Percentiles rank a stretch among this genome's conserved stretches.
Evolutionary conservation across 73 alveolate genomes (phyloP).

Genomic region (Tetrahymena borealis): DNA sequence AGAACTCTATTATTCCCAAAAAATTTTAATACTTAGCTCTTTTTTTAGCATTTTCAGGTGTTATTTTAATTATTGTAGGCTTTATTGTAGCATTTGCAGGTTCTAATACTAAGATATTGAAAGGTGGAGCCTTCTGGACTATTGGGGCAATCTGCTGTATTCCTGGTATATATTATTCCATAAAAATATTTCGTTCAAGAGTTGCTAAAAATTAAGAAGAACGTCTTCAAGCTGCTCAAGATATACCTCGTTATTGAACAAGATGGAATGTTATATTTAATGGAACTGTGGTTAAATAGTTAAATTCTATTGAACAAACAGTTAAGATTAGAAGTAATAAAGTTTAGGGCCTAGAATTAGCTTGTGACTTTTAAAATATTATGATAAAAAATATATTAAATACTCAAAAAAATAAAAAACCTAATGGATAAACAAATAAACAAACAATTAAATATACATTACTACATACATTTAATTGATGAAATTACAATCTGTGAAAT

Average conservation of each 20-base stretch:
- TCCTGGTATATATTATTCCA: background rate
- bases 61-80: background rate
- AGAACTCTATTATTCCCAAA: background rate
- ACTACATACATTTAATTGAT: too few relatives aligned
- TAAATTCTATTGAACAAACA: background rate
- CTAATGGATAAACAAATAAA: too few relatives aligned
- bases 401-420: too few relatives aligned
- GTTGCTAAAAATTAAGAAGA: background rate
- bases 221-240: background rate
- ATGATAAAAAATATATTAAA: too few relatives aligned
- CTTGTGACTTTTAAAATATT: too few relatives aligned
- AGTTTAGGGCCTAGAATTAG: background rate
- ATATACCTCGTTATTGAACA: background rate
- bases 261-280: background rate
- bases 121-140: background rate
- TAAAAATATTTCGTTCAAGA: background rate
- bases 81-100: background rate
- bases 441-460: too few relatives aligned
- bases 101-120: background rate
- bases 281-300: background rate
- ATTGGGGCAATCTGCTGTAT: background rate
- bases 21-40: background rate
- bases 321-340: background rate
- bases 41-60: background rate
- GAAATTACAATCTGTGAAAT: too few relatives aligned